phyloP scores from a whole-genome alignment of 352 stramenopile species.

The Globisporangium perplexum region DNA sequence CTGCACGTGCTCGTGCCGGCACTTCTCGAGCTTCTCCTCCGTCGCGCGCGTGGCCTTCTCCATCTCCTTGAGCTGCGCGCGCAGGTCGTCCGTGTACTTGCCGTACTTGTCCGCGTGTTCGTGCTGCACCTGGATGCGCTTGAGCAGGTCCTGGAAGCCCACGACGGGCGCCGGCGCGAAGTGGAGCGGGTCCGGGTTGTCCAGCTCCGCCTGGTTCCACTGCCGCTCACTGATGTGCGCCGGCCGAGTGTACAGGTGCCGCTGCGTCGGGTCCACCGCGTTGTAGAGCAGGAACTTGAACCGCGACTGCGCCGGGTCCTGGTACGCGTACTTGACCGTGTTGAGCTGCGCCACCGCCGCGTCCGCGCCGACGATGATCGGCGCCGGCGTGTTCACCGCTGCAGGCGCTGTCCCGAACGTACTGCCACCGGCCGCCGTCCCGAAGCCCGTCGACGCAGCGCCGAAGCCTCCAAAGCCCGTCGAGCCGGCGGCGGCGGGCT shows the following conservation, averaged over 20 bases:
- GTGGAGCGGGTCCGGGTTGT: slow-evolving; percentile 83
- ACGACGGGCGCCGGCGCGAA: slow-evolving; percentile 70
- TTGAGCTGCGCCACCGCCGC: slow-evolving; percentile 76
- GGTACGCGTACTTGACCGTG: slow-evolving; percentile 76
- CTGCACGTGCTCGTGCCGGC: slow-evolving; percentile 76
- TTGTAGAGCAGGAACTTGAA: slow-evolving; percentile 91
- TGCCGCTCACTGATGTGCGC: slow-evolving; percentile 76
- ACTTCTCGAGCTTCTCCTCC: slow-evolving; percentile 83
- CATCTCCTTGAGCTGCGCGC: slow-evolving; percentile 72
- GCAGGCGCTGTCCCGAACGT: slow-evolving; percentile 31
- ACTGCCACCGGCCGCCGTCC: slow-evolving; percentile 10
- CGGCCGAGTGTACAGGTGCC: slow-evolving; percentile 75
- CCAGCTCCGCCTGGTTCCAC: slow-evolving; percentile 81
- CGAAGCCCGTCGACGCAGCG: background rate
- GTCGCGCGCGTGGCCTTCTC: slow-evolving; percentile 72
- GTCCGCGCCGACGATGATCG: slow-evolving; percentile 71
- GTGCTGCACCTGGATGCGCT: slow-evolving; percentile 81
- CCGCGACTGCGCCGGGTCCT: slow-evolving; percentile 76
- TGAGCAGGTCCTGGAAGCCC: slow-evolving; percentile 75
- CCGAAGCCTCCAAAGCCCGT: slow-evolving; percentile 28
- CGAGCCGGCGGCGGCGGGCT: background rate
- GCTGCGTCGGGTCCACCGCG: slow-evolving; percentile 75
- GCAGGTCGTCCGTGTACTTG: slow-evolving; percentile 71
- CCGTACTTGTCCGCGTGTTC: slow-evolving; percentile 78
- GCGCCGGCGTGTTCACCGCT: slow-evolving; percentile 38